Evolutionary conservation across 2,329 filamentous ascomycete species (phyloP).

Genomic region (Pseudogymnoascus sp.): DNA sequence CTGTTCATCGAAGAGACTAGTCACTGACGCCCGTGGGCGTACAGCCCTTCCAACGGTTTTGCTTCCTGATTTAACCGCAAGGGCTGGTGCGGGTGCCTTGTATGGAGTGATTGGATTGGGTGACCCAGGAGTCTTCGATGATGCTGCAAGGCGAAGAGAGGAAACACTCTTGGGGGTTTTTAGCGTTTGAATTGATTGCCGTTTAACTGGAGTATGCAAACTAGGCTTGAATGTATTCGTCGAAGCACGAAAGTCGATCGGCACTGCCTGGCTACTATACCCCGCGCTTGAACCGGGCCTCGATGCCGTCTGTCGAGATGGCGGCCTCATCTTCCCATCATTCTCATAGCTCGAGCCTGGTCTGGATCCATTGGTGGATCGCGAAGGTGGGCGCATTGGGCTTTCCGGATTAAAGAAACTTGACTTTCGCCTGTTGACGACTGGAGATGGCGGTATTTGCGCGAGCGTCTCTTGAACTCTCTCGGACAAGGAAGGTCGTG

Average conservation of each 20-base stretch:
- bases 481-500: conserved; percentile 60
- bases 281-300: conserved; percentile 51
- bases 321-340: conserved; percentile 50
- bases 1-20: conserved; percentile 40
- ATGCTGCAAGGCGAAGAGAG: conserved; percentile 25
- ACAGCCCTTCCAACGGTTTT: conserved; percentile 44
- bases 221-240: conserved; percentile 40
- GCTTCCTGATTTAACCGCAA: conserved; percentile 34
- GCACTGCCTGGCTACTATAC: conserved; percentile 36
- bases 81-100: background rate
- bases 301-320: conserved; percentile 44
- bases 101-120: background rate
- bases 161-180: conserved; percentile 29
- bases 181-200: conserved; percentile 29
- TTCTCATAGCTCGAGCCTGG: conserved; percentile 53
- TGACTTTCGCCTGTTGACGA: conserved; percentile 58
- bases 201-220: conserved; percentile 32
- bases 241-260: conserved; percentile 39
- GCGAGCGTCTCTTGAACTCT: conserved; percentile 81
- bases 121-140: conserved; percentile 22
- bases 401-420: conserved; percentile 66
- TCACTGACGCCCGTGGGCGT: conserved; percentile 48
- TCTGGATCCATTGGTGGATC: conserved; percentile 21
- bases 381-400: conserved; percentile 45
- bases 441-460: conserved; percentile 71